These are phyloP conservation scores for Colletotrichum navitas DNA, from an alignment of 2,329 filamentous ascomycete genomes.

Conservation along the genomic window DNA sequence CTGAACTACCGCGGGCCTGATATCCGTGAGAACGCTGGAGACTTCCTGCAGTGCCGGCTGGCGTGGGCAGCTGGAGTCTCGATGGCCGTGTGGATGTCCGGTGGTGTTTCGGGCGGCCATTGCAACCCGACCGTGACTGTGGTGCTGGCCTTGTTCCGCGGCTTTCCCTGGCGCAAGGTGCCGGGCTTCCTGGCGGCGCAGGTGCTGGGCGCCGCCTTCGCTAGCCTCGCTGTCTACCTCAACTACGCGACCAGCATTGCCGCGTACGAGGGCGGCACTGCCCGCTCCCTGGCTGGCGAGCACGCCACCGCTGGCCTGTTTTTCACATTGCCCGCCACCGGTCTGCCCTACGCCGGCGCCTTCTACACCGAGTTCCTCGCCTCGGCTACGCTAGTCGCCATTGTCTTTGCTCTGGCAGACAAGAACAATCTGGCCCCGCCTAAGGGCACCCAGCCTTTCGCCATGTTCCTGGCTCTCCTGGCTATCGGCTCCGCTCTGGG, in stretches of 20 bases:
- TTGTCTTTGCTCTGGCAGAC: slow-evolving; percentile 53
- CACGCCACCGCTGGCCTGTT: slow-evolving; percentile 48
- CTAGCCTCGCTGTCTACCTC: slow-evolving; percentile 45
- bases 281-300: slow-evolving; percentile 50
- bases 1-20: slow-evolving; percentile 25
- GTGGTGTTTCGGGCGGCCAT: slow-evolving; percentile 48
- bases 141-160: slow-evolving; percentile 51
- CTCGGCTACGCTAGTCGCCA: slow-evolving; percentile 52
- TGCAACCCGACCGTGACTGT: slow-evolving; percentile 55
- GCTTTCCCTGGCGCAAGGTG: slow-evolving; percentile 53
- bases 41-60: slow-evolving; percentile 37
- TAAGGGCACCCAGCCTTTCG: slow-evolving; percentile 53
- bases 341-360: slow-evolving; percentile 51
- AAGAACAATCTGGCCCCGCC: slow-evolving; percentile 54
- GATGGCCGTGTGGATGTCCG: slow-evolving; percentile 40
- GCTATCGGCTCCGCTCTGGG: slow-evolving; percentile 53
- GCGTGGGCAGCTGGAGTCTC: slow-evolving; percentile 38
- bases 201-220: slow-evolving; percentile 45
- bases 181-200: slow-evolving; percentile 48
- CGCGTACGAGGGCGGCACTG: slow-evolving; percentile 49
- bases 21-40: slow-evolving; percentile 36
- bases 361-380: slow-evolving; percentile 54
- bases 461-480: slow-evolving; percentile 52
- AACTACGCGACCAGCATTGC: slow-evolving; percentile 46
- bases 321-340: slow-evolving; percentile 46